Evolutionary conservation across 768 basidiomycete species (phyloP), one percentile per base, ranked within the genome.

Genomic region (Lactarius vividus): DNA sequence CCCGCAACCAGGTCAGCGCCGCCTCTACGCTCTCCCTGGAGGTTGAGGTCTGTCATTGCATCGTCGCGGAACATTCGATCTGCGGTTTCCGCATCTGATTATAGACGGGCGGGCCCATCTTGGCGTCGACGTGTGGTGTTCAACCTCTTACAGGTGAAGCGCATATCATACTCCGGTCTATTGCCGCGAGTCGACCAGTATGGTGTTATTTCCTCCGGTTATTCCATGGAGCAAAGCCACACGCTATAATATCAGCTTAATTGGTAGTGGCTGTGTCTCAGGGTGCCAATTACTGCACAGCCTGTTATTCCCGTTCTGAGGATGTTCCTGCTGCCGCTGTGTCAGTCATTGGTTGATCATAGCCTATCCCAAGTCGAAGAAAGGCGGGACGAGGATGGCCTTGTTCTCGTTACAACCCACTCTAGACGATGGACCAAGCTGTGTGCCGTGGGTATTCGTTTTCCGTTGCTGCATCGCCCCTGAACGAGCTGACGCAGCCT

Each of bases 381-480:
- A 42, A 57, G 37, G 20, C 9, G 18, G 26, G 55, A 42, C 6
- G 6, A 29, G 26, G 44, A 52, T 2, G n/a, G 23, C 20, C 33
- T 65, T n/a, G 60, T 61, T 7, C 64, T 60, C n/a, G 18, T 65
- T 7, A 28, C 35, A 52, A 13, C 44, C 64, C 7, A 53, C 64
- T 40, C 46, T 29, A 18, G 59, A 61, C 20, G 64, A 57, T 61
- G 39, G 28, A 3, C 59, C 59, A 13, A 23, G 55, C 28, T 65
- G 31, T 57, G 5, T 61, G 20, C 23, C 15, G 64, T 65, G 18
- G 4, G 60, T 61, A 23, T 52, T 54, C 40, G 3, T 20, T 46
- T 16, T 13, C 5, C n/a, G 26, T 11, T 29, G 9, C 37, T 15
- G 5, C 10, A 44, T 40, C 13, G 4, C 2, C 4, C n/a, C 15